Conservation (phyloP, 768 basidiomycete species). For the Baorangia bicolor region DNA sequence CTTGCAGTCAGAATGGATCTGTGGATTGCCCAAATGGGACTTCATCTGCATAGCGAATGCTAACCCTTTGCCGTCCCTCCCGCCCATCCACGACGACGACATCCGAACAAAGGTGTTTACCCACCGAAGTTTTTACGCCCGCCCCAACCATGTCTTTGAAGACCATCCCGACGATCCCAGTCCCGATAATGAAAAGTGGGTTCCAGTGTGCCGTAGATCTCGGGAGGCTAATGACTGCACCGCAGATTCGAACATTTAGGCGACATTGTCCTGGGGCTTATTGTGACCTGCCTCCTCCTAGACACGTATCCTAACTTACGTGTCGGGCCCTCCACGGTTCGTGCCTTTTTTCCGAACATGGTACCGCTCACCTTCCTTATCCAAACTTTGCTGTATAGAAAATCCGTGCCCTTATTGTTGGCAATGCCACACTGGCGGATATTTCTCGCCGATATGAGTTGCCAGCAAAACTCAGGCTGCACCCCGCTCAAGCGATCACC, state of each 20-base stretch:
- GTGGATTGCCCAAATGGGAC: no score
- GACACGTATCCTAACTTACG: conserved; percentile 66
- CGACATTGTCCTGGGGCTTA: conserved; percentile 67
- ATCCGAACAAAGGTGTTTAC: conserved; percentile 66
- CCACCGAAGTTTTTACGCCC: conserved; percentile 67
- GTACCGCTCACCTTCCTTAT: no score
- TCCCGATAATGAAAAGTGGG: conserved; percentile 81
- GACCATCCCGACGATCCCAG: conserved; percentile 69
- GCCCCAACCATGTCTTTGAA: conserved; percentile 76
- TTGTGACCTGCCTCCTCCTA: conserved; percentile 63
- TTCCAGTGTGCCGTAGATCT: not conserved
- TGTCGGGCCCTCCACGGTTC: conserved; percentile 72
- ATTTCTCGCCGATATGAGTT: conserved; percentile 68
- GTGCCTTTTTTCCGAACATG: not conserved
- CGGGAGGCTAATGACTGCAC: not conserved
- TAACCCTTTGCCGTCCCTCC: conserved; percentile 54
- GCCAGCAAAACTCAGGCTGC: conserved; percentile 58
- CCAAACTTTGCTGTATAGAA: conserved; percentile 46
- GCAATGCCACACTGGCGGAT: conserved; percentile 68
- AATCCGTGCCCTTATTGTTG: conserved; percentile 74
- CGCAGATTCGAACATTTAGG: conserved; percentile 74
- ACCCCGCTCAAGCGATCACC: conserved; percentile 71
- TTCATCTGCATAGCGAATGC: no score
- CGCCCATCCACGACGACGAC: conserved; percentile 46
- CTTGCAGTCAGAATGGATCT: no score